Base-by-base conservation (phyloP, 495 filamentous ascomycete genomes). In the Penicillium paradoxum region DNA sequence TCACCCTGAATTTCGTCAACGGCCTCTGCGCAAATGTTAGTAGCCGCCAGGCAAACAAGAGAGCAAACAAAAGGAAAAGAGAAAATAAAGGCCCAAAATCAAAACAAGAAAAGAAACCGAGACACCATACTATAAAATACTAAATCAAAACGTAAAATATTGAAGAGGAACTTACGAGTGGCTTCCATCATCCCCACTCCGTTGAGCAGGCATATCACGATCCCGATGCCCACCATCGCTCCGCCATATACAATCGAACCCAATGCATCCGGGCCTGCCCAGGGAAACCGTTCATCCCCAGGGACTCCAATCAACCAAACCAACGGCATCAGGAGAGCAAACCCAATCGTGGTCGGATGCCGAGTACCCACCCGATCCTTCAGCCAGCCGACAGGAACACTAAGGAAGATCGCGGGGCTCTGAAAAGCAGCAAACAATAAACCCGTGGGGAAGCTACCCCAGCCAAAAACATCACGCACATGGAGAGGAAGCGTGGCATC, bases 401-500 rank as follows among this genome's bases (percentile, higher is more conserved):
- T 48, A n/a, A 68, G 34, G 13, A 68, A 19, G 1, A 70, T 42
- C 4, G 41, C 42, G 2, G 67, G 67, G 4, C 44, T 52, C 22
- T 62, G 54, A 2, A 70, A 45, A 9, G 37, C 42, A 1, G 56
- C 36, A 29, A 68, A 70, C 40, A 70, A 39, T 18, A 67, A 17
- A 4, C 66, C 64, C 0, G 58, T 34, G 2, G 37, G 40, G 19
- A 56, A 29, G n/a, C 43, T 56, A 2, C 47, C 55, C 66, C 63
- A 67, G 17, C 30, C 19, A 29, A 69, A 69, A 0, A 39, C 44
- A 14, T 55, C 51, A 0, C 43, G 51, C 17, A 67, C 55, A 49
- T 69, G 66, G 3, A 69, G 57, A 9, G 66, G 66, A n/a, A 69
- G 43, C n/a, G 61, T 67, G 11, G 64, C 49, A 19, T 62, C 55